These are phyloP conservation scores for Stellera chamaejasme DNA, from an alignment of 345 rosid species.

Conservation along the genomic window DNA sequence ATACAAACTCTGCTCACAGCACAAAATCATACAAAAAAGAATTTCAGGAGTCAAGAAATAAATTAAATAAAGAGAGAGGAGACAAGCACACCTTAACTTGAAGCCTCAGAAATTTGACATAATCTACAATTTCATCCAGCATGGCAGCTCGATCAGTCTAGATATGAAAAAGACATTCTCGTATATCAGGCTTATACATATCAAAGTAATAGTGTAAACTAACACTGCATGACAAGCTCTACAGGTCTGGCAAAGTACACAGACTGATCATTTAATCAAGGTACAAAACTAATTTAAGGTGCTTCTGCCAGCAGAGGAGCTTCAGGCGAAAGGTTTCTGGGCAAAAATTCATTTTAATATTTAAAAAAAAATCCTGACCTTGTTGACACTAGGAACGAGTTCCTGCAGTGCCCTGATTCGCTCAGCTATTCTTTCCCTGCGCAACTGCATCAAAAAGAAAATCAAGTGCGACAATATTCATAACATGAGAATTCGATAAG, in stretches of 20 bases:
- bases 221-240: too few species aligned
- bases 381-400: conserved; percentile 95
- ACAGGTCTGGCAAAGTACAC: too few species aligned
- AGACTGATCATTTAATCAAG: background rate
- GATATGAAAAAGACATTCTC: conserved; percentile 13
- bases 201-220: too few species aligned
- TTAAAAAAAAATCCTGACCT: conserved; percentile 50
- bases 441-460: conserved; percentile 50
- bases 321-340: background rate
- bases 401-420: conserved; percentile 96
- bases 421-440: conserved; percentile 97
- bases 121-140: conserved; percentile 99
- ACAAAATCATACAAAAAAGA: too few species aligned
- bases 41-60: background rate
- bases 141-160: conserved; percentile 96
- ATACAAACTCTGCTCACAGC: too few species aligned
- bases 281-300: too few species aligned
- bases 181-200: too few species aligned
- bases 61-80: background rate
- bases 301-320: too few species aligned
- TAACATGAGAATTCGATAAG: background rate
- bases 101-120: conserved; percentile 97
- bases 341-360: conserved; percentile 4
- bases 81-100: conserved; percentile 79
- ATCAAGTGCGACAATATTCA: background rate